Evolutionary conservation across 2,329 filamentous ascomycete genomes (phyloP), one percentile per base, ranked within the genome.

Genomic region (Dothistroma pini): DNA sequence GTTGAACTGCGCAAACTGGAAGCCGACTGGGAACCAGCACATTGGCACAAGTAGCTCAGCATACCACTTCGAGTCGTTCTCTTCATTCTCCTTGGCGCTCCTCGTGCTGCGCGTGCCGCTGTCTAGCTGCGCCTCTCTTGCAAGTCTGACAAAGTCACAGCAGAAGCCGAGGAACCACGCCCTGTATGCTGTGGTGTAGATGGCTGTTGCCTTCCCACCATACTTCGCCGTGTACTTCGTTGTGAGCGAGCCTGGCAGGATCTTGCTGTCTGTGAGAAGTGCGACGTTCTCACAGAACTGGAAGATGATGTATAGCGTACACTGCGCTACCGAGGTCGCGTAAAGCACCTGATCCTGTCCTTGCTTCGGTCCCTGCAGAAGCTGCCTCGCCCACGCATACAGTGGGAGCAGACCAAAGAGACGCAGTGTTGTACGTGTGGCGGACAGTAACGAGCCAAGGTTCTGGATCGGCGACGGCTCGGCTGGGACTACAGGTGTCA

Each of bases 221-320:
- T 74, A 74, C 41, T 63, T 63, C 48, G 67, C 60, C 32, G 69
- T 72, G 62, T 76, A 73, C 19, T 69, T 65, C 4, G 74, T 65
- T 35, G 78, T 76, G 61, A 76, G 65, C 4, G 68, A 59, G 10
- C 68, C 63, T 6, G 75, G 69, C 4, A 79, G 65, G 48, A 78
- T 71, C 58, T 75, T 75, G 59, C 72, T 71, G 64, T 80, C 77
- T 5, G 76, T 75, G 29, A 80, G 73, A 11, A 79, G 69, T 7
- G 68, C 76, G 14, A 79, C 67, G 69, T 79, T 80, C 69, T 80
- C 78, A 10, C 79, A 69, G 7, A 72, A 71, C 62, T 80, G 78
- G 73, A 77, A 80, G 54, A 70, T 70, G 54, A 77, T 72, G 72
- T 80, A 80, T 56, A 76, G 72, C 54, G 70, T 69, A 52, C 76